Base-by-base conservation (phyloP, 78 protist species). In the Dictyostelium citrinum region DNA sequence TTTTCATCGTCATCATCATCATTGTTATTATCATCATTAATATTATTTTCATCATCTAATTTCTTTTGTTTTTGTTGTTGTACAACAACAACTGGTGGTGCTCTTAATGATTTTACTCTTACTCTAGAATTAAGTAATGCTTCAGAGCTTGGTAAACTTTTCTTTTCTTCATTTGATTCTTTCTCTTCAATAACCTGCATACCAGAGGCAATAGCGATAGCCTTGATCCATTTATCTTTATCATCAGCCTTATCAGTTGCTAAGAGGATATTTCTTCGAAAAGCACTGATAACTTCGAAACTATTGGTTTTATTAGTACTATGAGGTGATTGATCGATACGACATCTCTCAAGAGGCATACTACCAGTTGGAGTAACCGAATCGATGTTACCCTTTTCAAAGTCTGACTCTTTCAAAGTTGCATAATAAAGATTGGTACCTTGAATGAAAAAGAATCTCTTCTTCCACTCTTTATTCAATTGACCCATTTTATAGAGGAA, bases 401-500 rank as follows among this genome's bases (percentile, higher is more conserved):
- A 33, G 1, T 84, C 91, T 0, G 75, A 46, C 7, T 71, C 61
- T n/a, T 74, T 77, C 1, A 86, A 16, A 2, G 79, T 61, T 16
- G 75, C 80, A 41, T 86, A 86, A 45, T 86, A 86, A 37, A 86
- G 71, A 46, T 22, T 58, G 2, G 67, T 41, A 20, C 61, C 71
- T 12, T 33, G 70, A 16, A 86, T 46, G 76, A 86, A 43, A 61
- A 86, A 86, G 84, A 75, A 86, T 24, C 92, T 64, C 24, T 41
- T 49, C 31, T 86, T 81, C 92, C 92, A 86, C 17, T 77, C 92
- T 64, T 86, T 86, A 41, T 86, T 74, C 29, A 86, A 64, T 22
- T 51, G 80, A 16, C 92, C 92, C 83, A 86, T 77, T 55, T 86
- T 86, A 64, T 74, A 86, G 58, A 86, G 92, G 83, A 81, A 86